Evolutionary conservation across 352 stramenopile species (phyloP), one percentile per base, ranked within the genome.

Genomic region (Phytophthora colocasiae): DNA sequence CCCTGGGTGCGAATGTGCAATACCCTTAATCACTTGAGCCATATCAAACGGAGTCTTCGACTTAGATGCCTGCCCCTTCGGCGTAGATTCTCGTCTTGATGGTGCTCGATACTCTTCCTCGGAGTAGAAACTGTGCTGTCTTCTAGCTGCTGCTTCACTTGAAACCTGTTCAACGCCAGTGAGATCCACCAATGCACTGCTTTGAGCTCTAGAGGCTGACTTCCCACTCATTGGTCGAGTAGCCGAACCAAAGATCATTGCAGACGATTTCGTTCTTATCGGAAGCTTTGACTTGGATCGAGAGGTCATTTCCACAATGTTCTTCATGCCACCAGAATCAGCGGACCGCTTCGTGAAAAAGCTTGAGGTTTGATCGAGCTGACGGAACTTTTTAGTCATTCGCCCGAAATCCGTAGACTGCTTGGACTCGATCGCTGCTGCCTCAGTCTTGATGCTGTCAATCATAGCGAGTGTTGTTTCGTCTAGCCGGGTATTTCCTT

Each of bases 121-220:
- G 6, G 73, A 76, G 41, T 93, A 95, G 29, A 95, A 95, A 15
- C 76, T 91, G 44, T 95, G 85, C 4, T 78, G 77, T 45, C 81
- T 89, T 62, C 86, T 80, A 31, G 80, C 71, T 31, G 78, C 75
- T n/a, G 72, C 67, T 70, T 83, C 69, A 31, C 85, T 71, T 6
- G 56, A 78, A 39, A 77, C 73, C 68, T 82, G 66, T 3, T 71
- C 66, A 19, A 81, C 41, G 12, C 78, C 81, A 50, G 71, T 81
- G 7, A 87, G 59, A 70, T 89, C 83, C 24, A 88, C 71, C 4
- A 81, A 52, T 34, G 62, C 31, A 24, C 58, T 62, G 3, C 64
- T 65, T 72, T 91, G 79, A 36, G 78, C 77, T 58, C 75, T 73
- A 31, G 77, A 78, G 39, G 87, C 83, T 12, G 78, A 78, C 64